phyloP scores from a whole-genome alignment of 371 early-diverging fungal genomes.

The Phascolomyces articulosus region DNA sequence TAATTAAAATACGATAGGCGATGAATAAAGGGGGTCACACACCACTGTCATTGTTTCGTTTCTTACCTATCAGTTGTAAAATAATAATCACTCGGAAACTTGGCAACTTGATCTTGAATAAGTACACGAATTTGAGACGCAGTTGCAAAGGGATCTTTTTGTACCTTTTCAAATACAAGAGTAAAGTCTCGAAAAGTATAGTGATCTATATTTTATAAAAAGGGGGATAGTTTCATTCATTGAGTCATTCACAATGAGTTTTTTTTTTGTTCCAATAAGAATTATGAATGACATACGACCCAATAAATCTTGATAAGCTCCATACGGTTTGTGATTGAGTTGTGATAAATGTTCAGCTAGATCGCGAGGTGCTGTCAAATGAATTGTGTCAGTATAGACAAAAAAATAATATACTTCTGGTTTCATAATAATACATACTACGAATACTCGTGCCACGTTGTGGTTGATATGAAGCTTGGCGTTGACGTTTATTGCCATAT shows the following conservation, averaged over 20 bases:
- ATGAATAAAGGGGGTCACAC: too few species aligned
- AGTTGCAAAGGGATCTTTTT: conserved; percentile 53
- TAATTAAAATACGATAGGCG: too few species aligned
- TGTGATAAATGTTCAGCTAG: background rate
- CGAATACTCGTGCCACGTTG: background rate
- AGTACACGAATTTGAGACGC: conserved; percentile 39
- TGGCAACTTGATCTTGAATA: conserved; percentile 24
- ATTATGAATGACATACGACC: conserved; percentile 2
- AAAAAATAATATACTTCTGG: too few species aligned
- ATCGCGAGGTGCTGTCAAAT: background rate
- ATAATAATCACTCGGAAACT: conserved; percentile 25
- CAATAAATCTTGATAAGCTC: background rate
- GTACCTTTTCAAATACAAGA: conserved; percentile 35
- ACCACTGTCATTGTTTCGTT: too few species aligned
- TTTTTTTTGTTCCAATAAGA: too few species aligned
- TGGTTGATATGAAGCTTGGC: background rate
- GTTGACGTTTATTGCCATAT: conserved; percentile 11
- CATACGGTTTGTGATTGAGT: background rate
- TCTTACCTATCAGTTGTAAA: background rate
- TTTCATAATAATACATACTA: background rate
- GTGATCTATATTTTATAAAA: background rate
- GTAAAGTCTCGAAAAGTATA: conserved; percentile 20
- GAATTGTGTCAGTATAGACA: too few species aligned
- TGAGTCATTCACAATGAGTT: too few species aligned
- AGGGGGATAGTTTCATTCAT: too few species aligned